Evolutionary conservation across 495 filamentous ascomycete genomes (phyloP), one percentile per base, ranked within the genome.

Genomic region (Talaromyces ruber): DNA sequence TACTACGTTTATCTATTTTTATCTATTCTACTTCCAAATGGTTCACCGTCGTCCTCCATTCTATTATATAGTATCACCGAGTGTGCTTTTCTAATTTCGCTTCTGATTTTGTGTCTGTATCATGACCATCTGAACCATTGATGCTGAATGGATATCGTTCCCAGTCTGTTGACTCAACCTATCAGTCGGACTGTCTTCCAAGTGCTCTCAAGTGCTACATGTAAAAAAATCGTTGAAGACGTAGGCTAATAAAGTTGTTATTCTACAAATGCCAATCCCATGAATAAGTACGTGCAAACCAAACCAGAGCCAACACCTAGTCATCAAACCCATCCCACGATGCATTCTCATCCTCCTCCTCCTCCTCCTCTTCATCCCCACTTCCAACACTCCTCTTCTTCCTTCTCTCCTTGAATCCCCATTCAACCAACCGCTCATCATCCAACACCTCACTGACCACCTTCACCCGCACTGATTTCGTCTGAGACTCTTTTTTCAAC

Each of bases 321-420:
- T 91, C 85, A 37, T 86, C 86, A 70, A 95, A 87, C 0, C 91
- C 91, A 69, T 81, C 87, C 85, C 90, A 96, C 64, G 85, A 85
- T 54, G 74, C 77, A 1, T 81, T 79, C 39, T 72, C 79, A 3
- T 82, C 82, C 9, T 72, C 72, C 25, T 74, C 78, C 12, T 78
- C 74, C 5, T 71, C 74, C 26, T 76, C 77, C 26, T 73, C 74
- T 9, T 72, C 66, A 55, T 55, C 65, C 56, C 72, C 67, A 12
- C 72, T 75, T 63, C 65, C 39, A 66, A 63, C 6, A 60, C 63
- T 25, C 30, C 5, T 24, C 57, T 30, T 14, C 43, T 61, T 70
- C 64, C 65, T 70, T 66, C 66, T 70, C 64, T 65, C 64, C 68
- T 80, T 81, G 58, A 79, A 74, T 18, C 75, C 78, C 84, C 83